Base-by-base conservation (phyloP, 305 asterid species). In the Fraxinus sp. region DNA sequence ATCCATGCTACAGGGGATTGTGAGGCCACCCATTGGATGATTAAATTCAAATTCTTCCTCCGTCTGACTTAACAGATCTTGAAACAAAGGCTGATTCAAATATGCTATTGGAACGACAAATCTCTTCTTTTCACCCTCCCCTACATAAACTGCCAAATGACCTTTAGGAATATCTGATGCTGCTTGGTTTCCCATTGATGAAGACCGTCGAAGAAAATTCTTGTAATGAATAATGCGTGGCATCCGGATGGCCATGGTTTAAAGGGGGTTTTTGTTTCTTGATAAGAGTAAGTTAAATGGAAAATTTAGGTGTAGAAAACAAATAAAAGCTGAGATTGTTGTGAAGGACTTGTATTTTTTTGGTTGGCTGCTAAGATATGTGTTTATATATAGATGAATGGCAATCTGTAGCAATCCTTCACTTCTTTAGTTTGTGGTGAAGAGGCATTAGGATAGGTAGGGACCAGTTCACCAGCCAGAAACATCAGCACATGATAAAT, bases 61-160 rank as follows among this genome's bases (percentile, higher is more conserved):
- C 10, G 71, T 37, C 46, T 22, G 72, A 66, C 78, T 77, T 0
- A 77, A 64, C 32, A 82, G 77, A 11, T 77, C 62, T 66, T 77
- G 78, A 55, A 83, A 83, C 28, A 37, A 57, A 28, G 77, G 78
- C 3, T 79, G 68, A 13, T 70, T 84, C 84, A 89, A 76, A 76
- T 80, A 87, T 16, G 87, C 80, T 37, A 86, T 5, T 8, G 87
- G 90, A 83, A 88, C 39, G 0, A 82, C 83, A 64, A 76, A 84
- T 55, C 87, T 84, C 30, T 28, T 85, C 79, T 80, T 86, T 62
- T 78, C 78, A 33, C 1, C 33, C 74, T 87, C 80, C 0, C 87
- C 87, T 16, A 87, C 85, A 78, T 86, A 88, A 28, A 88, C 86
- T 30, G 85, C 86, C 32, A 86, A 30, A 68, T 28, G 77, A 62